Conservation (phyloP, 305 asterid genomes). For the Stenogyne calaminthoides region DNA sequence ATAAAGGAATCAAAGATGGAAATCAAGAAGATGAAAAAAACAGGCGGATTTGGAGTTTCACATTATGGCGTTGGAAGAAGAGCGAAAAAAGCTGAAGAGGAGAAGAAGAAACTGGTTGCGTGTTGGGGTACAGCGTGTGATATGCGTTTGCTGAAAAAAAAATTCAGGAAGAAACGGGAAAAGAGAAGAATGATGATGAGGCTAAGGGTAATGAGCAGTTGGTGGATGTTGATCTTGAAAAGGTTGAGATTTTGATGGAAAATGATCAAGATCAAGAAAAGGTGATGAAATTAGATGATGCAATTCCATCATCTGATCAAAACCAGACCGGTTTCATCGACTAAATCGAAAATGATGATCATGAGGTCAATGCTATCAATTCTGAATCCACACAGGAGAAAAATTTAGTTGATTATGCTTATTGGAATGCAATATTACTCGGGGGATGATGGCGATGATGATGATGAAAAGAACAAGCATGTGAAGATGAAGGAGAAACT, state of each 20-base stretch:
- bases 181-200: conserved; percentile 10
- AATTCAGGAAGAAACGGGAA: conserved; percentile 2
- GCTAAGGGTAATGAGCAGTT: conserved; percentile 18
- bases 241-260: neutral
- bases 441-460: conserved; percentile 30
- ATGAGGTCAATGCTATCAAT: neutral
- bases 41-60: conserved; percentile 34
- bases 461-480: neutral
- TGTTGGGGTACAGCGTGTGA: conserved; percentile 33
- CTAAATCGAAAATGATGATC: conserved; percentile 1
- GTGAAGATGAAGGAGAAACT: conserved; percentile 6
- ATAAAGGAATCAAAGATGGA: conserved; percentile 32
- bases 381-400: neutral
- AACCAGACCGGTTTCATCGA: neutral
- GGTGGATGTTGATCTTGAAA: neutral
- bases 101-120: conserved; percentile 15
- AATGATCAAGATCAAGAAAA: neutral
- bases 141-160: conserved; percentile 2
- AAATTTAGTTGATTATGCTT: conserved; percentile 10
- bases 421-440: conserved; percentile 27
- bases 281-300: neutral
- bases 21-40: conserved; percentile 37
- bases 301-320: neutral
- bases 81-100: conserved; percentile 12
- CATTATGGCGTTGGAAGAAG: conserved; percentile 24